Conservation (phyloP, 352 stramenopile species). For the Pythium biforme region DNA sequence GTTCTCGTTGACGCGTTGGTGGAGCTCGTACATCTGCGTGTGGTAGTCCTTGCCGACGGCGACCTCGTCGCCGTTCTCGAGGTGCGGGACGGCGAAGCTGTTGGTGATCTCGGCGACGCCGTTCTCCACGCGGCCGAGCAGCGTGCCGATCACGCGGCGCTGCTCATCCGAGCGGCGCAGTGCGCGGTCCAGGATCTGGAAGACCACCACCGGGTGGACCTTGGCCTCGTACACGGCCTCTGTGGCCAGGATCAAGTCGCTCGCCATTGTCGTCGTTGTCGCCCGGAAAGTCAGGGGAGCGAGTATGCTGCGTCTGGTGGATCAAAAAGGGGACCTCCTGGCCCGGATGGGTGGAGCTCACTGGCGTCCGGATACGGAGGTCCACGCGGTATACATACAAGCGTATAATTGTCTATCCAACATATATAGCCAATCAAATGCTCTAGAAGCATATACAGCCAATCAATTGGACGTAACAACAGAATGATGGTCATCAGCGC, state of each 20-base stretch:
- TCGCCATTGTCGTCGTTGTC: conserved; percentile 33
- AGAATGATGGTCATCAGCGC: conserved; percentile 20
- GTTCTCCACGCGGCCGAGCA: conserved; percentile 90
- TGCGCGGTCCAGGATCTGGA: conserved; percentile 97
- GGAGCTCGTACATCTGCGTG: conserved; percentile 96
- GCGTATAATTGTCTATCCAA: conserved; percentile 5
- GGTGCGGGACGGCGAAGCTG: conserved; percentile 96
- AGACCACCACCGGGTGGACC: conserved; percentile 95
- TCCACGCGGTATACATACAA: not conserved
- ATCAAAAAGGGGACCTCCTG: not conserved
- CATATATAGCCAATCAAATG: conserved; percentile 27
- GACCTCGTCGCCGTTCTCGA: conserved; percentile 95
- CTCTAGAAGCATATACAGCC: conserved; percentile 19
- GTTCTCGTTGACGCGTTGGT: conserved; percentile 92
- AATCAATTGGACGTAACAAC: not conserved
- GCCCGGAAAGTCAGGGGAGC: not conserved
- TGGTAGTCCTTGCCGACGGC: conserved; percentile 98
- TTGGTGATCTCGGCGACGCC: conserved; percentile 92
- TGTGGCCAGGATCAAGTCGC: conserved; percentile 66
- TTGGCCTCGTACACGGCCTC: conserved; percentile 83
- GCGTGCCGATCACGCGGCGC: conserved; percentile 96
- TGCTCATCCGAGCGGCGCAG: conserved; percentile 92
- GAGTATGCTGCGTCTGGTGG: too few relatives aligned
- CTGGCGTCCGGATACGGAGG: conserved; percentile 22
- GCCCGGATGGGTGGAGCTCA: conserved; percentile 21